Conservation (phyloP, 2,329 filamentous ascomycete genomes). For the Microascus cirrosus region DNA sequence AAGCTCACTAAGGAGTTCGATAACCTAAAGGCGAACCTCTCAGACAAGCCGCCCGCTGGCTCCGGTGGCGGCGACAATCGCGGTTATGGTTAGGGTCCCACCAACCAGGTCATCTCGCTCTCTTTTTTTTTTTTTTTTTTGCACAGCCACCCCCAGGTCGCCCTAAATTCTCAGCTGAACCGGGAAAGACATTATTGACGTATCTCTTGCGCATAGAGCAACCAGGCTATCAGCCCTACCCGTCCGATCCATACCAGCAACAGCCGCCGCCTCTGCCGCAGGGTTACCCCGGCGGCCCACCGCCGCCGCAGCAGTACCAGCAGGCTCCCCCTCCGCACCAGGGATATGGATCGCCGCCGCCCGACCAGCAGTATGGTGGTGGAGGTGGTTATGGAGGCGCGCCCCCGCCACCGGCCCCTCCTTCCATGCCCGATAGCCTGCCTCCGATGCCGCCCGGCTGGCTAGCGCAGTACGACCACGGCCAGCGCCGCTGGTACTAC, state of each 20-base stretch:
- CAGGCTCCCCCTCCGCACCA: slow-evolving; percentile 8
- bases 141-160: not conserved
- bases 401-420: slow-evolving; percentile 9
- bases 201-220: not conserved
- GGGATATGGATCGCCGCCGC: slow-evolving; percentile 6
- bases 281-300: slow-evolving; percentile 6
- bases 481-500: slow-evolving; percentile 53
- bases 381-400: not conserved
- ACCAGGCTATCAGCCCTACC: slow-evolving; percentile 1
- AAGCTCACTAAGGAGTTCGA: slow-evolving; percentile 31
- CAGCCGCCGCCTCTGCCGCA: not conserved
- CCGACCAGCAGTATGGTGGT: not conserved
- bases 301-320: not conserved
- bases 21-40: slow-evolving; percentile 31
- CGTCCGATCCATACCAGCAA: slow-evolving; percentile 5
- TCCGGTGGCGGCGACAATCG: not conserved
- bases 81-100: slow-evolving; percentile 10
- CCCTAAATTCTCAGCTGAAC: not conserved
- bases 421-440: slow-evolving; percentile 14
- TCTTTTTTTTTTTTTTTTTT: not conserved
- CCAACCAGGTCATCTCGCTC: slow-evolving; percentile 4
- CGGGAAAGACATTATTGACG: not conserved
- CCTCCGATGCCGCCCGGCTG: slow-evolving; percentile 50
- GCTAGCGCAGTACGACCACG: slow-evolving; percentile 51
- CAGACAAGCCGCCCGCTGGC: slow-evolving; percentile 20